These are phyloP conservation scores for Cenchrus purpureus DNA, from an alignment of 176 grass and related monocot species.

Conservation along the genomic window DNA sequence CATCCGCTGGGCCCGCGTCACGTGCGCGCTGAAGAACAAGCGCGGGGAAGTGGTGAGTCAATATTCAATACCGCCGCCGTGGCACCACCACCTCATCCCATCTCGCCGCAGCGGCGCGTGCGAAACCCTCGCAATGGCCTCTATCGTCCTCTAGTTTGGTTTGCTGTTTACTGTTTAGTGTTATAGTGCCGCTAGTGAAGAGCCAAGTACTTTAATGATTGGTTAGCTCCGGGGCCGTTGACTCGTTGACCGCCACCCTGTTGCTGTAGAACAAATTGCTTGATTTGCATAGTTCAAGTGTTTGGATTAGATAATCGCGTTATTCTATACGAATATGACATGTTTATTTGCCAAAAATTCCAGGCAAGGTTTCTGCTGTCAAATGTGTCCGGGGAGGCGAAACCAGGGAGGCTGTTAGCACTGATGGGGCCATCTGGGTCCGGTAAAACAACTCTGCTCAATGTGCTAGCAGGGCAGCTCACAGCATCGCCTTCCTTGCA, in stretches of 20 bases:
- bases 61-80: background rate
- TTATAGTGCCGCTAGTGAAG: background rate
- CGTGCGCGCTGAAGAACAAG: conserved; percentile 85
- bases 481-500: conserved; percentile 62
- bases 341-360: conserved; percentile 14
- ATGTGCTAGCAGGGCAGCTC: conserved; percentile 88
- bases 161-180: background rate
- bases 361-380: conserved; percentile 88
- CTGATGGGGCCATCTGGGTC: conserved; percentile 95
- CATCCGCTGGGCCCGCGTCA: conserved; percentile 70
- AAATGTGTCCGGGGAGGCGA: conserved; percentile 78
- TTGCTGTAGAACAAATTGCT: background rate
- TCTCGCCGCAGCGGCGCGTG: background rate
- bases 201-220: background rate
- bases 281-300: background rate
- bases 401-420: conserved; percentile 75
- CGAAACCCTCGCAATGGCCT: conserved; percentile 14
- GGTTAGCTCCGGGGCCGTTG: background rate
- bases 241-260: background rate
- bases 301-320: background rate
- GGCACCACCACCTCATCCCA: background rate
- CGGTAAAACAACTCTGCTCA: conserved; percentile 91
- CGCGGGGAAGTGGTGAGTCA: conserved; percentile 62
- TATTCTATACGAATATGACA: background rate
- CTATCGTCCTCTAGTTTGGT: background rate